Conservation (phyloP, 495 filamentous ascomycete genomes). For the Daldinia grandis region DNA sequence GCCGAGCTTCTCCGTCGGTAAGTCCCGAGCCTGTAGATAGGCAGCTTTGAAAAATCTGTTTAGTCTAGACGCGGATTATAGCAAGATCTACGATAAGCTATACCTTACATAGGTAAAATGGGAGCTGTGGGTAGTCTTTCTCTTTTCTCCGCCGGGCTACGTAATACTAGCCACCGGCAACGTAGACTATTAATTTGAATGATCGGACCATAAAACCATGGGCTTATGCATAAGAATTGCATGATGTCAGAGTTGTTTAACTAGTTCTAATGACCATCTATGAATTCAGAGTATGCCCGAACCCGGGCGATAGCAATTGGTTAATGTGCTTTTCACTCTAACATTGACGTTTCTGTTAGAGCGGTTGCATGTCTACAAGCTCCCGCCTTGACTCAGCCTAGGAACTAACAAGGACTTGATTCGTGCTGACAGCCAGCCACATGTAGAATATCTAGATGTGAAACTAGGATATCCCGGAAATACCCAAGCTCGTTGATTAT, state of each 20-base stretch:
- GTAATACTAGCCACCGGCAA: neutral
- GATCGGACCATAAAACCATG: neutral
- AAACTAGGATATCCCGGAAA: neutral
- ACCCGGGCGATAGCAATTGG: slow-evolving; percentile 3
- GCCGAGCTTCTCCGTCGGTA: neutral
- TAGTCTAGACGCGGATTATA: neutral
- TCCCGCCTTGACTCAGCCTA: slow-evolving; percentile 16
- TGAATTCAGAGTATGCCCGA: slow-evolving; percentile 8
- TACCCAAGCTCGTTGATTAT: neutral
- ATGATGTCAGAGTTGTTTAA: neutral
- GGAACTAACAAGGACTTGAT: slow-evolving; percentile 1
- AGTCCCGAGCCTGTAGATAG: neutral
- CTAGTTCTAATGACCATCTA: slow-evolving; percentile 1
- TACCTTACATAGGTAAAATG: neutral
- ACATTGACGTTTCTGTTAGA: neutral
- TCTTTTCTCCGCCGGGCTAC: neutral
- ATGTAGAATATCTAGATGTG: neutral
- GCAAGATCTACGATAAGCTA: neutral
- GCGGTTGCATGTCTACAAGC: slow-evolving; percentile 15
- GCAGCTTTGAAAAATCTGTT: neutral
- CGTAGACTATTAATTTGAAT: slow-evolving; percentile 3
- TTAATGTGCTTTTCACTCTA: slow-evolving; percentile 1
- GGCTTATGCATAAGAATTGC: slow-evolving; percentile 4
- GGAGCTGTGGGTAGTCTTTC: neutral
- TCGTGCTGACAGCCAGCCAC: neutral